These are phyloP conservation scores for Steccherinum ochraceum DNA, from an alignment of 768 basidiomycete genomes.

Conservation along the genomic window DNA sequence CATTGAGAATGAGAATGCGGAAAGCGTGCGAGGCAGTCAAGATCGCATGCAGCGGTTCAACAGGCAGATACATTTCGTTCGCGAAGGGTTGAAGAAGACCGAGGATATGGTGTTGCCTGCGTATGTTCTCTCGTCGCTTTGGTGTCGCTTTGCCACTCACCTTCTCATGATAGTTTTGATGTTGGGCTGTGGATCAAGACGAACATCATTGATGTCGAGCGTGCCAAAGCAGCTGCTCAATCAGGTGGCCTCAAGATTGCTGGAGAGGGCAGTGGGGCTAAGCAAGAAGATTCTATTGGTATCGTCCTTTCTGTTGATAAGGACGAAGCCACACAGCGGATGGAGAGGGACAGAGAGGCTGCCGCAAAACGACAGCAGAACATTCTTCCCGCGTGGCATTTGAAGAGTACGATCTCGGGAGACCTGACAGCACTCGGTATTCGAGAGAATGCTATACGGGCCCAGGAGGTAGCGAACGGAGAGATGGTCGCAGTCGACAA, in stretches of 20 bases:
- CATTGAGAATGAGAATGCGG: constrained; percentile 86
- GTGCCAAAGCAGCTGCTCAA: constrained; percentile 36
- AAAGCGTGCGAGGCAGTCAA: constrained; percentile 77
- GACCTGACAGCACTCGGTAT: constrained; percentile 85
- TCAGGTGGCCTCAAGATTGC: constrained; percentile 65
- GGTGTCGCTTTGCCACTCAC: constrained; percentile 2
- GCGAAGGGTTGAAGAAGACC: constrained; percentile 83
- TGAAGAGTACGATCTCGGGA: constrained; percentile 92
- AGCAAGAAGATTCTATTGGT: constrained; percentile 70
- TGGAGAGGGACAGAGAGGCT: constrained; percentile 74
- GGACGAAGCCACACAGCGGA: constrained; percentile 66
- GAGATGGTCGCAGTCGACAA: constrained; percentile 13
- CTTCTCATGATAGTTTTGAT: constrained; percentile 53
- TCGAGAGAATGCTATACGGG: constrained; percentile 57
- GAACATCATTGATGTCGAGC: constrained; percentile 57
- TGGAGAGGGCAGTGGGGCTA: constrained; percentile 46
- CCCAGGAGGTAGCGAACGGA: constrained; percentile 20
- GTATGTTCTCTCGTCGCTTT: constrained; percentile 35
- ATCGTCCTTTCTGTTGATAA: constrained; percentile 90
- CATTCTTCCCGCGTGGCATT: constrained; percentile 88
- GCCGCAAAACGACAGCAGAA: constrained; percentile 88
- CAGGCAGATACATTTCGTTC: constrained; percentile 80
- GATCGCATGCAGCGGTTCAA: constrained; percentile 97
- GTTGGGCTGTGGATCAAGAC: constrained; percentile 77
- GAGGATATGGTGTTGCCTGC: constrained; percentile 82